These are phyloP conservation scores for Nissolia schottii DNA, from an alignment of 306 rosid genomes.

Conservation along the genomic window DNA sequence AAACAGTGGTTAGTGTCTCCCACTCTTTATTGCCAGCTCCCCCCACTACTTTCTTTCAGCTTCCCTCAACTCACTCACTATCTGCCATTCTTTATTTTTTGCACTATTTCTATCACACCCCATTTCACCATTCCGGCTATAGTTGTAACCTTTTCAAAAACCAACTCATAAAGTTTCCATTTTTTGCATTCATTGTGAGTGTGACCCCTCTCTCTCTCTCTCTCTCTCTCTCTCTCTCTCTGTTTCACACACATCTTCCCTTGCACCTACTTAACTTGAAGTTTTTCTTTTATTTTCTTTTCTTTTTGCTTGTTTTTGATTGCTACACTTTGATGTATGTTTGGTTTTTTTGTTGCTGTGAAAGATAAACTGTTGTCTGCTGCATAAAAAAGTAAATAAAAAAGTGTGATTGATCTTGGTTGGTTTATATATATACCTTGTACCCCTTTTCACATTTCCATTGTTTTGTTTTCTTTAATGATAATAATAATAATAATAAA, in stretches of 20 bases:
- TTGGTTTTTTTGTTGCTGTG: background rate
- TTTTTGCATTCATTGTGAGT: slow-evolving; percentile 20
- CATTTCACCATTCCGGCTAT: background rate
- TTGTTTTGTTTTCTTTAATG: background rate
- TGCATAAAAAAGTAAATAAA: background rate
- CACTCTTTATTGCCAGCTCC: background rate
- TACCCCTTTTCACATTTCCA: slow-evolving; percentile 12
- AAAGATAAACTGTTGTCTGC: background rate
- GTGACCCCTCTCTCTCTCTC: background rate
- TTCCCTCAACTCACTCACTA: background rate
- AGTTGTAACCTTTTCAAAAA: background rate
- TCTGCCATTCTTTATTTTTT: background rate
- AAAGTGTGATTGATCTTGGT: slow-evolving; percentile 18
- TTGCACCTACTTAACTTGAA: slow-evolving; percentile 2
- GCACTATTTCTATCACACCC: background rate
- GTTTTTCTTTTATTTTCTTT: background rate
- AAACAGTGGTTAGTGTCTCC: slow-evolving; percentile 15
- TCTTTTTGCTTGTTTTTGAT: background rate
- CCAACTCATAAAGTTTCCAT: slow-evolving; percentile 16
- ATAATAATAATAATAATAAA: background rate
- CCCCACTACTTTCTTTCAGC: background rate
- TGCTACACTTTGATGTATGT: slow-evolving; percentile 13
- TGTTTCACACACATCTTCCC: background rate
- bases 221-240: background rate
- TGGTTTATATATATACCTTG: background rate